Evolutionary conservation across 148 eudicot genomes (phyloP).

Genomic region (Amaranthus cruentus): DNA sequence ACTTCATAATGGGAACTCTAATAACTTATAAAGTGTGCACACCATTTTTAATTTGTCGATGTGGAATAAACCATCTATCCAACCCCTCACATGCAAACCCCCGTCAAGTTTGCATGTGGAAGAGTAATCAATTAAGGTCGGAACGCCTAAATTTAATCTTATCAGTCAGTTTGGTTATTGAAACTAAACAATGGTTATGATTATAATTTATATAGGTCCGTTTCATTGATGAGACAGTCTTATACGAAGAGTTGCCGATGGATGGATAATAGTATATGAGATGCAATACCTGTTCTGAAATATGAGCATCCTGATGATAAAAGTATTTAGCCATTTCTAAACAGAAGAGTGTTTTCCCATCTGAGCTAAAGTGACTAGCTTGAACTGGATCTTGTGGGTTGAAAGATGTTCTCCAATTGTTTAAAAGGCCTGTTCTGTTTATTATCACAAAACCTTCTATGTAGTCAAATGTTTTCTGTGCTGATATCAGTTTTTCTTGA

Average conservation of each 20-base stretch:
- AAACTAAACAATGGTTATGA: too few relatives aligned
- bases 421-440: conserved; percentile 58
- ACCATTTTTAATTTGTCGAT: too few relatives aligned
- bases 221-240: too few relatives aligned
- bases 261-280: background rate
- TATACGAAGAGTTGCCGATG: background rate
- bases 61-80: too few relatives aligned
- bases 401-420: conserved; percentile 84
- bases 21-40: too few relatives aligned
- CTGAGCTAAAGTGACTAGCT: conserved; percentile 61
- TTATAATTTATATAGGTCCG: too few relatives aligned
- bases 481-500: conserved; percentile 65
- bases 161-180: too few relatives aligned
- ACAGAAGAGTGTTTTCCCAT: conserved; percentile 61
- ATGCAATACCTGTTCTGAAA: conserved; percentile 40
- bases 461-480: conserved; percentile 54
- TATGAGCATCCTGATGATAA: conserved; percentile 32
- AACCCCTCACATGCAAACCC: too few relatives aligned
- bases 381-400: conserved; percentile 68
- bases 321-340: conserved; percentile 69
- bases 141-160: too few relatives aligned
- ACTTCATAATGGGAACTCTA: too few relatives aligned
- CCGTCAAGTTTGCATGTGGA: too few relatives aligned
- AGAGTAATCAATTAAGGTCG: too few relatives aligned
- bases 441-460: conserved; percentile 74